Evolutionary conservation across 139 green algal species (phyloP).

Genomic region (Ettlia oleoabundans): DNA sequence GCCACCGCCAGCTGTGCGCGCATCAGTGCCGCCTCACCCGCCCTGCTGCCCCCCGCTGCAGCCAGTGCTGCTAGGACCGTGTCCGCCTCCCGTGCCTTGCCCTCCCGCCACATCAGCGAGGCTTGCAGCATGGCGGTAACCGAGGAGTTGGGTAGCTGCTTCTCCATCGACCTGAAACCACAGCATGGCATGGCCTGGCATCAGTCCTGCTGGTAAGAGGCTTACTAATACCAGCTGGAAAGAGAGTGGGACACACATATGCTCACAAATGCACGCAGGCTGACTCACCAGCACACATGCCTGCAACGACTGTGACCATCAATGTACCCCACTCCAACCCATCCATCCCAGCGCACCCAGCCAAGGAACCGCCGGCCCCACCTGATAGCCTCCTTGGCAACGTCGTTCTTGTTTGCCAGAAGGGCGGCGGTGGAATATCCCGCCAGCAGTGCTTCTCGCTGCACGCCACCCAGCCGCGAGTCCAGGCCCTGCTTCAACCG

Average conservation of each 20-base stretch:
- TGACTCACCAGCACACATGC: no score
- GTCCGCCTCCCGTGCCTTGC: constrained; percentile 66
- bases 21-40: constrained; percentile 49
- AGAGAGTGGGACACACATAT: no score
- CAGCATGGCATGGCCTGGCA: not conserved
- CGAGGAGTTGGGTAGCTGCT: not conserved
- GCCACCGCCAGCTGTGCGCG: constrained; percentile 71
- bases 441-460: constrained; percentile 74
- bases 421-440: constrained; percentile 78
- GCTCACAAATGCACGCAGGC: no score
- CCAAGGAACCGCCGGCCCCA: not conserved
- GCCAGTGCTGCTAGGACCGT: constrained; percentile 52
- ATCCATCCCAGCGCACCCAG: not conserved
- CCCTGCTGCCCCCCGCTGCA: constrained; percentile 1
- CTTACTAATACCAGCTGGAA: no score
- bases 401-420: constrained; percentile 60
- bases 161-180: constrained; percentile 16
- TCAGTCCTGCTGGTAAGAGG: no score
- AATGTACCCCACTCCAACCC: not conserved
- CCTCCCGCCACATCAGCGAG: constrained; percentile 55
- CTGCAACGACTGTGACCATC: no score
- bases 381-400: constrained; percentile 55
- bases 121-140: constrained; percentile 65
- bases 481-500: constrained; percentile 57
- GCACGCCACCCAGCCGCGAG: constrained; percentile 63